Conservation (phyloP, 495 filamentous ascomycete genomes). For the Daldinia vernicosa region DNA sequence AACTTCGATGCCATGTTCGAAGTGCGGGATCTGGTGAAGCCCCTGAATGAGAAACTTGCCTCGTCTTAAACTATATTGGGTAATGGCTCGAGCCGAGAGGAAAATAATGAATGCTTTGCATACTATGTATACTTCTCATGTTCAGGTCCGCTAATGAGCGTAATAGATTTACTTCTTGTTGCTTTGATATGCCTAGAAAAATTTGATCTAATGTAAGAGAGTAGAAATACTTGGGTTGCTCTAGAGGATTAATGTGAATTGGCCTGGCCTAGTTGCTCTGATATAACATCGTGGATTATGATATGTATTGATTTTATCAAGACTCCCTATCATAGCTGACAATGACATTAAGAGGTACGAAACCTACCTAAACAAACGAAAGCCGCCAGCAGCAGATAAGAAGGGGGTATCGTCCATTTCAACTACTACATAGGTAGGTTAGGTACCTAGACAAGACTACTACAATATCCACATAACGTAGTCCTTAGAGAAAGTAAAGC, state of each 20-base stretch:
- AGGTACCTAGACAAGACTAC: conserved; percentile 41
- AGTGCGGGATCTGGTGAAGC: conserved; percentile 56
- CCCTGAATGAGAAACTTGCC: conserved; percentile 29
- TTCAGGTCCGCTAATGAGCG: neutral
- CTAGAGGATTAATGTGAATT: too few relatives aligned
- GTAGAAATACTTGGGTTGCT: too few relatives aligned
- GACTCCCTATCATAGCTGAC: too few relatives aligned
- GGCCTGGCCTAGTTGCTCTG: too few relatives aligned
- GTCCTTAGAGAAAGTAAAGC: neutral
- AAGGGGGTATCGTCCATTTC: conserved; percentile 49
- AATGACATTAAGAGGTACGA: too few relatives aligned
- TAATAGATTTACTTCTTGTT: conserved; percentile 6
- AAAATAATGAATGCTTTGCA: conserved; percentile 15
- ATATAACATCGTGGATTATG: too few relatives aligned
- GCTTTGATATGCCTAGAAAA: neutral
- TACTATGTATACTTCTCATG: conserved; percentile 9
- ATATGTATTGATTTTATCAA: too few relatives aligned
- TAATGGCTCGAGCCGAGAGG: neutral
- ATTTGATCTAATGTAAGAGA: too few relatives aligned
- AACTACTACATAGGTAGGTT: too few relatives aligned
- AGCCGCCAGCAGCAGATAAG: conserved; percentile 1
- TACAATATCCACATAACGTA: conserved; percentile 22
- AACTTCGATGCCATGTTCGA: conserved; percentile 69
- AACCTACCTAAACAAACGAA: neutral
- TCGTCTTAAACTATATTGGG: neutral